Evolutionary conservation across 768 basidiomycete genomes (phyloP).

Genomic region (Tylopilus sp.): DNA sequence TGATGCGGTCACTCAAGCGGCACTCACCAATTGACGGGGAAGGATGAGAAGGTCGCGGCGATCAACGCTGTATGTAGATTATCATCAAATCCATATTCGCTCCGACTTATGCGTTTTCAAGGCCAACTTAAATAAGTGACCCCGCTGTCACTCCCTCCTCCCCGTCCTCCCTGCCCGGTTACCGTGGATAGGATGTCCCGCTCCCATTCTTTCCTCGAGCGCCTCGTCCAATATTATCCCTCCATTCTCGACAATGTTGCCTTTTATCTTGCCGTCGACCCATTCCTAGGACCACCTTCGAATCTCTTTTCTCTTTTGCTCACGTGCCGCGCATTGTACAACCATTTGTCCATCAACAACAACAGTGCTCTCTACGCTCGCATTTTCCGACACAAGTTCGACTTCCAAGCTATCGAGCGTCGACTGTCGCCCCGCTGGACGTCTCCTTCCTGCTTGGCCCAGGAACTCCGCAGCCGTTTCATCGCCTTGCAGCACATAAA

Average conservation of each 20-base stretch:
- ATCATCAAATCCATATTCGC: conserved; percentile 34
- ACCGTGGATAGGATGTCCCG: not conserved
- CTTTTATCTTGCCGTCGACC: conserved; percentile 34
- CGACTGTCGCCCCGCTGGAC: conserved; percentile 38
- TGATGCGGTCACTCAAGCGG: conserved; percentile 31
- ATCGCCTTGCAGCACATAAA: conserved; percentile 41
- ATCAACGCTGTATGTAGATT: conserved; percentile 36
- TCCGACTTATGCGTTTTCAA: conserved; percentile 26
- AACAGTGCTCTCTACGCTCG: conserved; percentile 41
- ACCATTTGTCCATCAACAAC: conserved; percentile 33
- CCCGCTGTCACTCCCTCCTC: conserved; percentile 11
- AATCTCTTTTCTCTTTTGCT: conserved; percentile 37
- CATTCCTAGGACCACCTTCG: conserved; percentile 43
- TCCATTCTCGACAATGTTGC: conserved; percentile 39
- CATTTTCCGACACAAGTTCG: conserved; percentile 46
- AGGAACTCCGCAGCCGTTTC: conserved; percentile 44
- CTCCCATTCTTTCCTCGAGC: conserved; percentile 17
- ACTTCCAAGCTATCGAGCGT: conserved; percentile 36
- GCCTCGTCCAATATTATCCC: conserved; percentile 14
- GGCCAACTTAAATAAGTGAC: conserved; percentile 26
- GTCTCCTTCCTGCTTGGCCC: conserved; percentile 35
- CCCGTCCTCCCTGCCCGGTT: not conserved
- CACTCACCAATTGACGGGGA: conserved; percentile 29
- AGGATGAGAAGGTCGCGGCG: conserved; percentile 32
- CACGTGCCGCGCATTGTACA: conserved; percentile 36